phyloP scores from a whole-genome alignment of 441 rosid species.

The Omphalea diandra region DNA sequence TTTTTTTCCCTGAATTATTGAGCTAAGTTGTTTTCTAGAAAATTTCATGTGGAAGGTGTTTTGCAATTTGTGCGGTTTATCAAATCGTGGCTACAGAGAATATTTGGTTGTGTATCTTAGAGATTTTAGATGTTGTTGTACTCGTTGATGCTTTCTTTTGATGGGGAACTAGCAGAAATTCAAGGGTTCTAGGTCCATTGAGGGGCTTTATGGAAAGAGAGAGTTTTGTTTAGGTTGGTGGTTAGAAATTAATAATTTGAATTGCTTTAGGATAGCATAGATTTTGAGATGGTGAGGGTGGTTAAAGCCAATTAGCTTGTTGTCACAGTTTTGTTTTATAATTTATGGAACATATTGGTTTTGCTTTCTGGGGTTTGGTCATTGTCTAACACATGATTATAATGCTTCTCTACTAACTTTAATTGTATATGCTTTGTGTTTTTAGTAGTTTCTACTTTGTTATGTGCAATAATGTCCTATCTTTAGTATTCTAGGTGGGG shows the following conservation, averaged over 20 bases:
- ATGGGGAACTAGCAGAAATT: neutral
- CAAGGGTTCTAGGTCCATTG: neutral
- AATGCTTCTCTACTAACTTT: neutral
- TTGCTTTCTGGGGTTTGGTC: neutral
- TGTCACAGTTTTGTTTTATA: neutral
- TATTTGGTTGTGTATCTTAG: conserved; percentile 1
- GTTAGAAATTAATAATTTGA: neutral
- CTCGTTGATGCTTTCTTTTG: conserved; percentile 4
- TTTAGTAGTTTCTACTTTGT: neutral
- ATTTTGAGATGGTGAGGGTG: neutral
- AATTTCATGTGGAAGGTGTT: neutral
- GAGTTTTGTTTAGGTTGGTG: neutral
- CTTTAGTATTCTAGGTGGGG: neutral
- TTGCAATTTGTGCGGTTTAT: no score
- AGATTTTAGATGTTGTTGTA: neutral
- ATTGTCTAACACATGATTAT: neutral
- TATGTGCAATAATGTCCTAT: neutral
- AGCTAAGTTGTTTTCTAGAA: neutral
- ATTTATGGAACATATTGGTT: neutral
- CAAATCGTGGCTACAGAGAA: neutral
- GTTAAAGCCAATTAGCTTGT: neutral
- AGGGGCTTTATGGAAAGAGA: neutral
- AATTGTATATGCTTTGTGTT: neutral
- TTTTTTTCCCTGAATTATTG: neutral
- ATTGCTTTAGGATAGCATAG: neutral